phyloP scores from a whole-genome alignment of 768 basidiomycete genomes.

The Tricholoma flavovirens region DNA sequence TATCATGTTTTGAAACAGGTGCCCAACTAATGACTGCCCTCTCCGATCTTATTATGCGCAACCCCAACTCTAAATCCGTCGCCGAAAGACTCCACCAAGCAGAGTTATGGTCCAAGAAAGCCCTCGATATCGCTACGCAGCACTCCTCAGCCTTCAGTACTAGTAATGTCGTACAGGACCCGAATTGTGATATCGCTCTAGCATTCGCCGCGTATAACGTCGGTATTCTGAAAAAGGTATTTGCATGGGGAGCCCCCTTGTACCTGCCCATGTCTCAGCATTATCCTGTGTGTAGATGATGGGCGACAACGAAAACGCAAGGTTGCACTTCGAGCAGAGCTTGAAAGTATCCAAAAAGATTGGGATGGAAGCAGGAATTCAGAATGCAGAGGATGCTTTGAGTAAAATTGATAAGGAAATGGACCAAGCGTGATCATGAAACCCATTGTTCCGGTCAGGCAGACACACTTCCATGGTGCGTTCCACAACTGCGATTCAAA shows the following conservation, averaged over 20 bases:
- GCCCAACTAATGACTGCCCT: slow-evolving; percentile 44
- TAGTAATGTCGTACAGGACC: slow-evolving; percentile 9
- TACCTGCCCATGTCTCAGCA: background rate
- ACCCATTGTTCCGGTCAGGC: no score
- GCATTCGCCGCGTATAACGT: slow-evolving; percentile 59
- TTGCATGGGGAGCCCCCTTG: background rate
- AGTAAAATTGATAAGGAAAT: slow-evolving; percentile 2
- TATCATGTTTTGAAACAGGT: slow-evolving; percentile 21
- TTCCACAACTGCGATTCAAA: no score
- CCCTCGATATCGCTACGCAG: slow-evolving; percentile 28
- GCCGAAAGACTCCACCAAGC: slow-evolving; percentile 38
- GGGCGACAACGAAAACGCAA: slow-evolving; percentile 31
- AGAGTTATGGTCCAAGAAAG: slow-evolving; percentile 58
- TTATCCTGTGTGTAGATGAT: slow-evolving; percentile 24
- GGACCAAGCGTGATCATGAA: background rate
- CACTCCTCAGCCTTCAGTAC: slow-evolving; percentile 13
- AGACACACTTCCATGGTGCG: no score
- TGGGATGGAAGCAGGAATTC: slow-evolving; percentile 28
- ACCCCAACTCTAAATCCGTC: slow-evolving; percentile 15
- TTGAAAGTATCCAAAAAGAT: slow-evolving; percentile 33
- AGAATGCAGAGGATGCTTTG: slow-evolving; percentile 26
- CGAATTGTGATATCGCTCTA: slow-evolving; percentile 49
- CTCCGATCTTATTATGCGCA: slow-evolving; percentile 37
- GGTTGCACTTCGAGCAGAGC: slow-evolving; percentile 25
- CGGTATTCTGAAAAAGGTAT: slow-evolving; percentile 48